phyloP scores from a whole-genome alignment of 1,284 basidiomycete species.

The Prillingera fragicola region DNA sequence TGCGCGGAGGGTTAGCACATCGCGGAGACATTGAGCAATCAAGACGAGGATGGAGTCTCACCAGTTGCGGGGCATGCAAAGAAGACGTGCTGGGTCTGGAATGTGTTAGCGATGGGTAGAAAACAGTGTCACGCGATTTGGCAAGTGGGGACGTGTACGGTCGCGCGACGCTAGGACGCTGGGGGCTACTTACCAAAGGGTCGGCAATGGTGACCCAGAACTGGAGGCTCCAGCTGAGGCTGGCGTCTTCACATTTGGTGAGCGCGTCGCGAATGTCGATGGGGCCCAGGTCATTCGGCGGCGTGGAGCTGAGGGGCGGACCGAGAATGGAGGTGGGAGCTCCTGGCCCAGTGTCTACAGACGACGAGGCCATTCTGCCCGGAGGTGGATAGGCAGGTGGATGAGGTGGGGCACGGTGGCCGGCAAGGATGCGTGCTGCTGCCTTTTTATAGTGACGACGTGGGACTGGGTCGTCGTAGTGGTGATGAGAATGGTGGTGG shows the following conservation, averaged over 20 bases:
- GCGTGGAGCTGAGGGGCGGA: too few species aligned
- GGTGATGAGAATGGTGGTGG: too few species aligned
- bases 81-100: slow-evolving; percentile 70
- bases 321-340: too few species aligned
- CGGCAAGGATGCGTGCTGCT: too few species aligned
- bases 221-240: slow-evolving; percentile 40
- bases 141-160: too few species aligned
- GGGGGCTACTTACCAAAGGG: slow-evolving; percentile 32
- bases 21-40: background rate
- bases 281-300: too few species aligned
- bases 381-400: too few species aligned
- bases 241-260: slow-evolving; percentile 38
- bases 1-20: slow-evolving; percentile 47
- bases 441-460: too few species aligned
- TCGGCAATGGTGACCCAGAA: slow-evolving; percentile 48
- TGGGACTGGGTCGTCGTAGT: too few species aligned
- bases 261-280: slow-evolving; percentile 35
- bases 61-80: slow-evolving; percentile 77
- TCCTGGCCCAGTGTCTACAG: too few species aligned
- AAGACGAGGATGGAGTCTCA: slow-evolving; percentile 1
- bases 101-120: slow-evolving; percentile 2
- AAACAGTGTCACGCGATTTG: background rate
- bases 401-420: too few species aligned
- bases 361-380: too few species aligned
- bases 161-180: background rate